These are phyloP conservation scores for Canna indica DNA, from an alignment of 176 grass and related monocot genomes.

Conservation along the genomic window DNA sequence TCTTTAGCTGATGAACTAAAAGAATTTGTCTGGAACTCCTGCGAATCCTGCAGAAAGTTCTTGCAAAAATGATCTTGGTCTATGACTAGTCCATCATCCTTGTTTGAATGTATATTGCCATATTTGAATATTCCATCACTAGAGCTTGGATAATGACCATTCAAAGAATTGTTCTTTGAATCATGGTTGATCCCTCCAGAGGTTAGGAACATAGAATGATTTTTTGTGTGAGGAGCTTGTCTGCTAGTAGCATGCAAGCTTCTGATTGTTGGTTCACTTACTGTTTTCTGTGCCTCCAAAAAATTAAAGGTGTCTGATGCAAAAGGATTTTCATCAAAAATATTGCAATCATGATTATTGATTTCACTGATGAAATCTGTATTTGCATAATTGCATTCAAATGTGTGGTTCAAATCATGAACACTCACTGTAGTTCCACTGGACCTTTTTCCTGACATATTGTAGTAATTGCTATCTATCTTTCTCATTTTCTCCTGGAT, in stretches of 20 bases:
- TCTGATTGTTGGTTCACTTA: constrained; percentile 27
- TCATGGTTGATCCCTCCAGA: constrained; percentile 45
- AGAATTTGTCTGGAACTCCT: constrained; percentile 21
- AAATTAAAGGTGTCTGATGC: constrained; percentile 31
- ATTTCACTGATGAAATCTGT: constrained; percentile 34
- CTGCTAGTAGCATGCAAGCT: constrained; percentile 16
- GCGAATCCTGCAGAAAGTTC: constrained; percentile 26
- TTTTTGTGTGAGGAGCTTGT: constrained; percentile 24
- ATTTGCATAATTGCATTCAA: constrained; percentile 23
- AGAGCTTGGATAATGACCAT: constrained; percentile 17
- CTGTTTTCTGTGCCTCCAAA: constrained; percentile 26
- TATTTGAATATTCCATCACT: constrained; percentile 17
- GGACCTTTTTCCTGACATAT: constrained; percentile 33
- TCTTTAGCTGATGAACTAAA: constrained; percentile 42
- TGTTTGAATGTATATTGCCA: constrained; percentile 19
- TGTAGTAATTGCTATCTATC: constrained; percentile 21
- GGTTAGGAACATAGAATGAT: constrained; percentile 47
- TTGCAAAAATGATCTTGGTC: constrained; percentile 29
- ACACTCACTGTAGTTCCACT: constrained; percentile 25
- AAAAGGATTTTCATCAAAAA: constrained; percentile 28
- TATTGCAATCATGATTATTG: constrained; percentile 25
- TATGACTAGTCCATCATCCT: constrained; percentile 18
- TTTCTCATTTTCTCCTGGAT: constrained; percentile 34
- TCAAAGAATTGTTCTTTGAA: constrained; percentile 24
- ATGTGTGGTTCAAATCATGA: constrained; percentile 23